A percentile compares a stretch with the other conserved stretches of the same genome.
phyloP scores from a whole-genome alignment of 768 basidiomycete genomes.

The Filobasidium floriforme region DNA sequence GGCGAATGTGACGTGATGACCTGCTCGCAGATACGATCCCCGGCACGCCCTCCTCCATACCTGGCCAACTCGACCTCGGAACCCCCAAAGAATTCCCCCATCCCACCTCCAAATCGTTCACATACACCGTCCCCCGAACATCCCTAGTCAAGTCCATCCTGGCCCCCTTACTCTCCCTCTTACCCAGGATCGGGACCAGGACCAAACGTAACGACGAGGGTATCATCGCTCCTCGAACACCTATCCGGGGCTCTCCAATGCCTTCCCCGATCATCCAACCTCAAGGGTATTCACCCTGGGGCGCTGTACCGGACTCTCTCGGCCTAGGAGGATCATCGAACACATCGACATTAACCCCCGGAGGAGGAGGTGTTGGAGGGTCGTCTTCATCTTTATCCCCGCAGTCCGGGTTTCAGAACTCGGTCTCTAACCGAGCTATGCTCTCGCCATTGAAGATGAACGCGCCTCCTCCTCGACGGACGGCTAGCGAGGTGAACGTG shows the following conservation, averaged over 20 bases:
- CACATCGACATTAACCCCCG: neutral
- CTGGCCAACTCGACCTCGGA: slow-evolving; percentile 10
- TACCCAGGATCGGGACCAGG: slow-evolving; percentile 46
- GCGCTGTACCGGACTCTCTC: neutral
- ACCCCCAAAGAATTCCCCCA: slow-evolving; percentile 5
- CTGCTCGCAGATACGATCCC: slow-evolving; percentile 9
- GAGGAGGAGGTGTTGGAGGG: neutral
- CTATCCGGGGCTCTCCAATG: slow-evolving; percentile 25
- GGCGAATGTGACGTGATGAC: neutral
- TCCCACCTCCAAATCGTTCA: slow-evolving; percentile 10
- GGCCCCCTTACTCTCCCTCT: slow-evolving; percentile 45
- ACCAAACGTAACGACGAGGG: slow-evolving; percentile 56
- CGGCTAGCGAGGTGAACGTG: neutral
- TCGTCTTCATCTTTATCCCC: no score
- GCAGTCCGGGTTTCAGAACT: neutral
- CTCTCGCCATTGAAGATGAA: neutral
- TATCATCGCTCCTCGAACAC: slow-evolving; percentile 54
- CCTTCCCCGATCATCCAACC: slow-evolving; percentile 6
- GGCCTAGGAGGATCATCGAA: no score
- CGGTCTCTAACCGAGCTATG: neutral
- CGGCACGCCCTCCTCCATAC: slow-evolving; percentile 16
- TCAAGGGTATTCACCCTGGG: slow-evolving; percentile 7
- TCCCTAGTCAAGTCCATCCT: slow-evolving; percentile 41
- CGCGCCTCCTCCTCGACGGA: neutral
- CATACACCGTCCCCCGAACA: slow-evolving; percentile 7